A percentile compares a stretch with the other conserved stretches of the same genome.
Evolutionary conservation across 208 protist genomes (phyloP).

Genomic region (Leptomonas seymouri): DNA sequence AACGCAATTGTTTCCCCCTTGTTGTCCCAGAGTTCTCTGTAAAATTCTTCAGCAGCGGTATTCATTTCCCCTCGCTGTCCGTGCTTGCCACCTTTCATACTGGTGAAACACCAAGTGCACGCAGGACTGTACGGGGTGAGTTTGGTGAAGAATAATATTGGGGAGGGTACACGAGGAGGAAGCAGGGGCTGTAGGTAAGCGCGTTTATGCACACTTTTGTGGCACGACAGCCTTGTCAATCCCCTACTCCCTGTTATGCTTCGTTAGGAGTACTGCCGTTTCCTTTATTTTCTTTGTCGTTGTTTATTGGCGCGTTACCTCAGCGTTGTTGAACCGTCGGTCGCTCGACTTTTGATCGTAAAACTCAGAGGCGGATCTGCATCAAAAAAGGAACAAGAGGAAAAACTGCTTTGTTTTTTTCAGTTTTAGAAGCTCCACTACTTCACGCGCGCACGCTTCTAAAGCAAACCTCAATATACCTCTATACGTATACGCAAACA

Average conservation of each 20-base stretch:
- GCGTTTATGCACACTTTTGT: background rate
- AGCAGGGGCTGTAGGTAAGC: background rate
- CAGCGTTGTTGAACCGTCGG: background rate
- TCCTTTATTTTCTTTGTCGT: constrained; percentile 1
- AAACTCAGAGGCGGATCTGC: background rate
- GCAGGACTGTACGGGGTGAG: no score
- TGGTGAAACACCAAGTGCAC: no score
- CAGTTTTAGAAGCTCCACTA: background rate
- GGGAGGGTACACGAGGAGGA: background rate
- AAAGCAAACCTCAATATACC: background rate
- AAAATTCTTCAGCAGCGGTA: no score
- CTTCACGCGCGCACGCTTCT: background rate
- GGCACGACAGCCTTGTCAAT: background rate
- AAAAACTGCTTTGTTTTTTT: background rate
- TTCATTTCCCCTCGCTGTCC: background rate
- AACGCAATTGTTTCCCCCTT: background rate
- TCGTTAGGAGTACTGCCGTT: background rate
- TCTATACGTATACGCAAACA: no score
- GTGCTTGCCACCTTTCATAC: no score
- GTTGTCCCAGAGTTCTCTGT: background rate
- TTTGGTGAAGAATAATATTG: no score
- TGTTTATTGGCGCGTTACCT: background rate
- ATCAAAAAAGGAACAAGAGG: constrained; percentile 13
- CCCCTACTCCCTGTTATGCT: constrained; percentile 1
- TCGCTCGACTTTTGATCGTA: constrained; percentile 1